Evolutionary conservation across 805 yeast genomes (phyloP).

Genomic region (Deakozyma indianensis): DNA sequence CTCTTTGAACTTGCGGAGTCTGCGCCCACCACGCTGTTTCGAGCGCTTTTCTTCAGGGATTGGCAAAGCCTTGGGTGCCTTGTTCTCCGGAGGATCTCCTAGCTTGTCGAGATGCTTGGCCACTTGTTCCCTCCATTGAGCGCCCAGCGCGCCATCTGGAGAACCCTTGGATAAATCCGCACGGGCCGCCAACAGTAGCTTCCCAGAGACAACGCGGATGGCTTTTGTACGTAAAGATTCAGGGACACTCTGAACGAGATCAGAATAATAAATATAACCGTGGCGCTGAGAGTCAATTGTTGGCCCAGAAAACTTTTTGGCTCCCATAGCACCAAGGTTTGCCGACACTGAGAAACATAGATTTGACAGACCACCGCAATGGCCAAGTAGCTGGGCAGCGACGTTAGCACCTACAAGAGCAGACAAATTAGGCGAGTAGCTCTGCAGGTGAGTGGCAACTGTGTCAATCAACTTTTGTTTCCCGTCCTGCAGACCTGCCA

Average conservation of each 20-base stretch:
- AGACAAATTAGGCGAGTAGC: neutral
- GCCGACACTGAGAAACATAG: conserved; percentile 1
- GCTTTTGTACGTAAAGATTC: conserved; percentile 51
- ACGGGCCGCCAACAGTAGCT: conserved; percentile 69
- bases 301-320: neutral
- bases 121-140: conserved; percentile 45
- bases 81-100: conserved; percentile 60
- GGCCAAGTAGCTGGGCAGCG: neutral
- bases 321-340: neutral
- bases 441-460: neutral
- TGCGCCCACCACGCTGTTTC: conserved; percentile 75
- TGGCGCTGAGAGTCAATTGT: conserved; percentile 17
- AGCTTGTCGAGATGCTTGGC: conserved; percentile 51
- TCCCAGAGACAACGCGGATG: conserved; percentile 65
- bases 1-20: conserved; percentile 68
- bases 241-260: conserved; percentile 43
- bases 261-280: conserved; percentile 55
- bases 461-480: neutral
- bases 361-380: conserved; percentile 1
- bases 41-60: conserved; percentile 63
- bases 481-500: neutral
- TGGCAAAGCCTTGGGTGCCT: conserved; percentile 49
- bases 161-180: conserved; percentile 43
- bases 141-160: conserved; percentile 41
- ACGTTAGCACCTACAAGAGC: neutral